phyloP scores from a whole-genome alignment of 257 asterid species.

The Solanum sitiens region DNA sequence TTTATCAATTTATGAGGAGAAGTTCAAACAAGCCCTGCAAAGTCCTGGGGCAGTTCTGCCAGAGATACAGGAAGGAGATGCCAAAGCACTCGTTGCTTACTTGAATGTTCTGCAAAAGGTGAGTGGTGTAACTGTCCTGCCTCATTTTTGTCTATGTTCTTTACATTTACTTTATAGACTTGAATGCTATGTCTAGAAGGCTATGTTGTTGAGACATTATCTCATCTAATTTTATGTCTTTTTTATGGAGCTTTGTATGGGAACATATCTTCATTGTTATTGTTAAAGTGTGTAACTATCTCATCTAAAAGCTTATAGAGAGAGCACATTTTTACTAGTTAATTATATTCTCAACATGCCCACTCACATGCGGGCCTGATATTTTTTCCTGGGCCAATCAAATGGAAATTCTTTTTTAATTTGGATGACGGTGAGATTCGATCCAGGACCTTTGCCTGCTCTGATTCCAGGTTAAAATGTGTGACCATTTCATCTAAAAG shows the following conservation, averaged over 20 bases:
- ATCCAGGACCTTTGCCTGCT: too few species aligned
- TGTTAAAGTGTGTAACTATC: too few species aligned
- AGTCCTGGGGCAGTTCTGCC: slow-evolving; percentile 71
- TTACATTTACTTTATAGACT: neutral
- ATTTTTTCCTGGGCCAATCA: too few species aligned
- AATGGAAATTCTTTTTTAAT: too few species aligned
- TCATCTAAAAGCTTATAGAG: too few species aligned
- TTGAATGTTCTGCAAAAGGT: slow-evolving; percentile 86
- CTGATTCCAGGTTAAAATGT: too few species aligned
- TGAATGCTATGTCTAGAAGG: neutral
- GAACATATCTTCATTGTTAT: neutral
- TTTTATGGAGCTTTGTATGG: neutral
- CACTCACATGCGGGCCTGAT: too few species aligned
- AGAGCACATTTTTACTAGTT: too few species aligned
- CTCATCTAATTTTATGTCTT: neutral
- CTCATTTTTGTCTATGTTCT: neutral
- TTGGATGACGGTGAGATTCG: too few species aligned
- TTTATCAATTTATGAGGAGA: slow-evolving; percentile 77
- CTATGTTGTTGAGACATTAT: neutral
- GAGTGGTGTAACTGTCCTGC: neutral
- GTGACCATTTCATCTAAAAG: too few species aligned
- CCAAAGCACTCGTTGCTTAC: slow-evolving; percentile 91
- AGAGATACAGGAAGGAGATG: slow-evolving; percentile 94
- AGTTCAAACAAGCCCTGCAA: slow-evolving; percentile 75
- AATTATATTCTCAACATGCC: too few species aligned